phyloP scores from a whole-genome alignment of 2,329 filamentous ascomycete genomes.

The Neoarthrinium moseri region DNA sequence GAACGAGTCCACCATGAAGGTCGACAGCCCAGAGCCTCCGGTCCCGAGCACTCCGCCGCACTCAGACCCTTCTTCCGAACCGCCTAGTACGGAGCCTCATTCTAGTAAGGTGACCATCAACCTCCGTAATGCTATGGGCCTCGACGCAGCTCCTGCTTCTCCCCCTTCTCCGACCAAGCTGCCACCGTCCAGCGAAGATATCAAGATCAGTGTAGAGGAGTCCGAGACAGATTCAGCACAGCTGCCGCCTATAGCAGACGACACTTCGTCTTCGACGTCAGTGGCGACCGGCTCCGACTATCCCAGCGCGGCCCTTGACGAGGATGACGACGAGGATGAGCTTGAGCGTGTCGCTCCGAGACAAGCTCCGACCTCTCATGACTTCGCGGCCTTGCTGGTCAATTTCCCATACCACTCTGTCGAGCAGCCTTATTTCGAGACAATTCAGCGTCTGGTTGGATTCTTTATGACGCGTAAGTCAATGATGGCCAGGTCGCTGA shows the following conservation, averaged over 20 bases:
- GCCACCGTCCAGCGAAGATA: conserved; percentile 22
- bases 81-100: conserved; percentile 36
- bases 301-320: conserved; percentile 39
- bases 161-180: conserved; percentile 39
- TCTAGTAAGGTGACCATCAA: conserved; percentile 63
- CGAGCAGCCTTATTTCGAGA: conserved; percentile 24
- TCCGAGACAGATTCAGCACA: conserved; percentile 36
- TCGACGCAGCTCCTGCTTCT: conserved; percentile 40
- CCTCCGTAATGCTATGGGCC: conserved; percentile 45
- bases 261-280: conserved; percentile 34
- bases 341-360: neutral
- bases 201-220: conserved; percentile 46
- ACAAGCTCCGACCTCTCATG: conserved; percentile 9
- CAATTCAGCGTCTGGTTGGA: conserved; percentile 21
- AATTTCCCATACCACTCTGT: conserved; percentile 29
- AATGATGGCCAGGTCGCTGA: no score
- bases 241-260: conserved; percentile 20
- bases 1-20: conserved; percentile 37
- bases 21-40: conserved; percentile 35
- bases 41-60: conserved; percentile 43
- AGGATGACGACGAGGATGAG: conserved; percentile 28
- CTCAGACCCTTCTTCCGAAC: conserved; percentile 28
- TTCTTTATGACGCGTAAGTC: conserved; percentile 28
- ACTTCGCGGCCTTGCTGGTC: conserved; percentile 20
- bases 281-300: conserved; percentile 42